These are phyloP conservation scores for Ceratobasidium papillatum DNA, from an alignment of 1,284 basidiomycete species.

Conservation along the genomic window DNA sequence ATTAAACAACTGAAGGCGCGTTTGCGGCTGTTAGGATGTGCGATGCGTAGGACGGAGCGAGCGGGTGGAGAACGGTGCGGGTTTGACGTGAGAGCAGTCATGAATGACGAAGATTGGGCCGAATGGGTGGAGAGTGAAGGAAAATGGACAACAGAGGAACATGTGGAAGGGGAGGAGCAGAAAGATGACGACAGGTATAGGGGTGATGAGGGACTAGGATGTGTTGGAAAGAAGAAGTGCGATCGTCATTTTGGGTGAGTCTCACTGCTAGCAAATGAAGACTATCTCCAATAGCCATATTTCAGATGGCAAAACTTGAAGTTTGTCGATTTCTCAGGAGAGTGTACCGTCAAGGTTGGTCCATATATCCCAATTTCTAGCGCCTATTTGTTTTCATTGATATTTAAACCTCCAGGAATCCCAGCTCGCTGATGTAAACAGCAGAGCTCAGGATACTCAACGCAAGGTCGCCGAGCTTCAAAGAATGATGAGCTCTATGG, in stretches of 20 bases:
- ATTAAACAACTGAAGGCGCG: slow-evolving; percentile 39
- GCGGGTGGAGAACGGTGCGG: slow-evolving; percentile 73
- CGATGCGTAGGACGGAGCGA: slow-evolving; percentile 58
- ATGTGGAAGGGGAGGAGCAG: slow-evolving; percentile 49
- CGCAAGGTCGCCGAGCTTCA: slow-evolving; percentile 29
- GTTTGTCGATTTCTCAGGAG: slow-evolving; percentile 71
- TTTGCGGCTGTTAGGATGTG: slow-evolving; percentile 63
- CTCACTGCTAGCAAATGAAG: slow-evolving; percentile 5
- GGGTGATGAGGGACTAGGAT: slow-evolving; percentile 70
- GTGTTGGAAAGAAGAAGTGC: slow-evolving; percentile 74
- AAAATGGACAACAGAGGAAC: slow-evolving; percentile 64
- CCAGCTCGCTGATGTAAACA: slow-evolving; percentile 20
- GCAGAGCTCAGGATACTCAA: slow-evolving; percentile 13
- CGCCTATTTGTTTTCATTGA: background rate
- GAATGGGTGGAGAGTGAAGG: slow-evolving; percentile 61
- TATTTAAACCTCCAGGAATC: background rate
- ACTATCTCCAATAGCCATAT: slow-evolving; percentile 42
- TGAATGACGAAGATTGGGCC: slow-evolving; percentile 75
- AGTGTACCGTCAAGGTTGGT: slow-evolving; percentile 67
- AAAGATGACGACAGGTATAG: slow-evolving; percentile 50
- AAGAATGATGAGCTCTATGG: slow-evolving; percentile 13
- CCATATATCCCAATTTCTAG: background rate
- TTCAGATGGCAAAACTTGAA: slow-evolving; percentile 78
- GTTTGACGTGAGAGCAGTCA: slow-evolving; percentile 84
- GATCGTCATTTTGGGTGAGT: slow-evolving; percentile 78